These are phyloP conservation scores for Spinacia oleracea DNA, from an alignment of 179 eudicot species.

Conservation along the genomic window DNA sequence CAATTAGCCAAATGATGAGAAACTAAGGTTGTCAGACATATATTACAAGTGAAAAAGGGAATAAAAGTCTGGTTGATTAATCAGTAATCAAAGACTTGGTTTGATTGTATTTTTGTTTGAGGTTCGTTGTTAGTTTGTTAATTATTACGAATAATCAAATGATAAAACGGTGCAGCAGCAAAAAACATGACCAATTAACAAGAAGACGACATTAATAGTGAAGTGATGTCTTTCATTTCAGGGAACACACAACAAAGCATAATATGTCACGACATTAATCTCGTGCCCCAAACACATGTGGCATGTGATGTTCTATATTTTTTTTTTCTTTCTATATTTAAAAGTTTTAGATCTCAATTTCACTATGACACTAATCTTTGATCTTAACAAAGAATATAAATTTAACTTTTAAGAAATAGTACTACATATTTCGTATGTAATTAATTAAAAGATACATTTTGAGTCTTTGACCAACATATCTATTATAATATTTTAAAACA, in stretches of 20 bases:
- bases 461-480: no score
- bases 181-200: constrained; percentile 4
- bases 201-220: neutral
- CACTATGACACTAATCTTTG: neutral
- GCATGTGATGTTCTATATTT: constrained; percentile 2
- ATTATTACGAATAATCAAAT: neutral
- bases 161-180: neutral
- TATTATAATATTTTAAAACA: no score
- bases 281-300: constrained; percentile 15
- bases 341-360: neutral
- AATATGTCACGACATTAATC: constrained; percentile 4
- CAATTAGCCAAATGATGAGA: neutral
- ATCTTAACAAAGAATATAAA: neutral
- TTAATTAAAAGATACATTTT: no score
- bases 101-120: constrained; percentile 4
- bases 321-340: neutral
- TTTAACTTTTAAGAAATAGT: neutral
- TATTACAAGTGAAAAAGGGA: neutral
- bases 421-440: no score
- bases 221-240: neutral
- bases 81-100: neutral
- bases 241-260: constrained; percentile 1
- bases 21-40: neutral
- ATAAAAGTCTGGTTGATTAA: neutral
- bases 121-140: neutral